Conservation (phyloP, 257 asterid species). For the Penstemon barbatus region DNA sequence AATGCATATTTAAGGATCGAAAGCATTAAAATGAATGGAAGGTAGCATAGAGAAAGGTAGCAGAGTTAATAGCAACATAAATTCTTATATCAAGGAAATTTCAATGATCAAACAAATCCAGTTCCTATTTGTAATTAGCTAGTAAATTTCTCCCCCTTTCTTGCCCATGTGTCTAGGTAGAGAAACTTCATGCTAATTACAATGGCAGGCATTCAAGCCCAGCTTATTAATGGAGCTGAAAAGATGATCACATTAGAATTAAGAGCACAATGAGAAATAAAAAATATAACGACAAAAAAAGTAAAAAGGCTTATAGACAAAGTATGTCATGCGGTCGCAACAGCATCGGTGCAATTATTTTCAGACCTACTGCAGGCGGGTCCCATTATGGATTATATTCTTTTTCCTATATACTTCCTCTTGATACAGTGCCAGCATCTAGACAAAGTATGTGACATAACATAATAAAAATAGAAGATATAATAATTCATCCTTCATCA, state of each 20-base stretch:
- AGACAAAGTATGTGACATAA: not conserved
- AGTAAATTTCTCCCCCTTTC: too few species aligned
- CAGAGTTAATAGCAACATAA: not conserved
- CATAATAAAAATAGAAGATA: not conserved
- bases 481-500: not conserved
- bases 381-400: not conserved
- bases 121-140: too few species aligned
- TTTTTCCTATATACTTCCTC: not conserved
- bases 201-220: not conserved
- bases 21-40: not conserved
- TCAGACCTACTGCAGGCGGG: not conserved
- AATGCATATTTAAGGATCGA: constrained; percentile 16
- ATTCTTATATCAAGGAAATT: not conserved
- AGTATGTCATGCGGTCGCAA: not conserved
- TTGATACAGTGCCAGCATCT: not conserved
- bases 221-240: not conserved
- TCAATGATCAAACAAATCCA: too few species aligned
- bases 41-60: not conserved
- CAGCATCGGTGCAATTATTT: not conserved
- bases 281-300: not conserved
- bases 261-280: constrained; percentile 3
- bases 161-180: too few species aligned
- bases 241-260: not conserved
- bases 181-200: too few species aligned
- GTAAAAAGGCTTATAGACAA: not conserved